Conservation (phyloP, 2,329 filamentous ascomycete genomes). For the Sporothrix humicola region DNA sequence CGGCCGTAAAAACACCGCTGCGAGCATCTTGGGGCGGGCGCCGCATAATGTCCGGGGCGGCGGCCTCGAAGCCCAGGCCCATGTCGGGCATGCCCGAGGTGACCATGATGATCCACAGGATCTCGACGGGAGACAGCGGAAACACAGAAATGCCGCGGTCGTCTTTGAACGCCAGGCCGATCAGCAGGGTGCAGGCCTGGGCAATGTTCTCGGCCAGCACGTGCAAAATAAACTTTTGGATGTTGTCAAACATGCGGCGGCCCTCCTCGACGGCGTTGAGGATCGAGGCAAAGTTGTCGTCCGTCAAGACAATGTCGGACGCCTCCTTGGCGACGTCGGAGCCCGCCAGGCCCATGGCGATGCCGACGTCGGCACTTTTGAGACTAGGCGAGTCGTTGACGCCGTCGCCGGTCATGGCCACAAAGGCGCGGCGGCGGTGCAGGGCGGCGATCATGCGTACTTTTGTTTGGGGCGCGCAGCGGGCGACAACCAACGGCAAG, state of each 20-base stretch:
- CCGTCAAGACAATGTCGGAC: constrained; percentile 79
- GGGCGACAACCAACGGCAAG: constrained; percentile 79
- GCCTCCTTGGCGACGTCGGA: constrained; percentile 87
- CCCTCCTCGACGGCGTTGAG: constrained; percentile 83
- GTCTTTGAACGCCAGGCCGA: constrained; percentile 83
- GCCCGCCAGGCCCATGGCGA: constrained; percentile 81
- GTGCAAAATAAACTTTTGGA: constrained; percentile 85
- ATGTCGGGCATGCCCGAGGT: constrained; percentile 88
- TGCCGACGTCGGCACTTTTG: constrained; percentile 81
- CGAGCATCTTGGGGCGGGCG: constrained; percentile 71
- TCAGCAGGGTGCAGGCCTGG: constrained; percentile 79
- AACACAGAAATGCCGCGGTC: constrained; percentile 74
- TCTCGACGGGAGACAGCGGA: constrained; percentile 82
- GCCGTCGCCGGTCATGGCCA: constrained; percentile 90
- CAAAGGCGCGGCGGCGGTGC: constrained; percentile 75
- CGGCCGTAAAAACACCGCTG: constrained; percentile 75
- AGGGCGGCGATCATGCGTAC: constrained; percentile 89
- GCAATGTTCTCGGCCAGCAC: constrained; percentile 81
- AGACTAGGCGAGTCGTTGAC: constrained; percentile 86
- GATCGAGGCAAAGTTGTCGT: constrained; percentile 88
- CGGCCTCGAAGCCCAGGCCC: constrained; percentile 80
- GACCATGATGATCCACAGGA: constrained; percentile 93
- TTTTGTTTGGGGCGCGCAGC: constrained; percentile 84
- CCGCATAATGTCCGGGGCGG: constrained; percentile 76
- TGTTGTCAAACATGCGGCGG: constrained; percentile 84